Evolutionary conservation across 306 rosid genomes (phyloP).

Genomic region (Gastrolobium bilobum): DNA sequence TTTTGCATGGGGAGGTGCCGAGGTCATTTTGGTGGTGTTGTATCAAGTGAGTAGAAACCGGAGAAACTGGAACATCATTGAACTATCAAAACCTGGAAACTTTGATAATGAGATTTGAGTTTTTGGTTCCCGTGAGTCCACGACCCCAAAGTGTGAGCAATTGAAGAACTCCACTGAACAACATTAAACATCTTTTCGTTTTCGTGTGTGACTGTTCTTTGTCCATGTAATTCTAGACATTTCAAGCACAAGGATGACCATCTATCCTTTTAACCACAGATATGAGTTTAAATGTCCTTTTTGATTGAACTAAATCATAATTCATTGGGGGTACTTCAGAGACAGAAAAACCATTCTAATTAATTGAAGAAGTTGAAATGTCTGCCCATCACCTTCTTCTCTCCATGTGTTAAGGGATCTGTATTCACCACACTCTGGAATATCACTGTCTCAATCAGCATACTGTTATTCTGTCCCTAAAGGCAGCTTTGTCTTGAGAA

Average conservation of each 20-base stretch:
- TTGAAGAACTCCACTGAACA: slow-evolving; percentile 24
- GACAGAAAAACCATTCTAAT: slow-evolving; percentile 49
- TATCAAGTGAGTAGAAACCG: background rate
- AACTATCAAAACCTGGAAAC: background rate
- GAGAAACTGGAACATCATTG: slow-evolving; percentile 1
- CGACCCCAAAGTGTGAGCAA: background rate
- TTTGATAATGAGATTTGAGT: too few relatives aligned
- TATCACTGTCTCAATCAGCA: slow-evolving; percentile 62
- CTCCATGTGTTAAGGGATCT: slow-evolving; percentile 19
- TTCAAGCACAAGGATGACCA: slow-evolving; percentile 17
- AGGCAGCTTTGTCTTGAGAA: slow-evolving; percentile 22
- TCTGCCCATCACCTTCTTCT: slow-evolving; percentile 41
- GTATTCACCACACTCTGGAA: slow-evolving; percentile 32
- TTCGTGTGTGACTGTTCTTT: slow-evolving; percentile 3
- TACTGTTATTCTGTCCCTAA: slow-evolving; percentile 52
- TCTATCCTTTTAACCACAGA: slow-evolving; percentile 14
- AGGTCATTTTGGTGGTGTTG: background rate
- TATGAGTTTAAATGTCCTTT: slow-evolving; percentile 24
- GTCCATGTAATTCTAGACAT: slow-evolving; percentile 25
- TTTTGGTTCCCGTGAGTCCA: background rate
- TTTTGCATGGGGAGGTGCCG: background rate
- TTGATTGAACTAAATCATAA: slow-evolving; percentile 39
- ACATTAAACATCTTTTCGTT: background rate
- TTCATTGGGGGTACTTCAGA: slow-evolving; percentile 16
- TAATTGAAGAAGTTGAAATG: slow-evolving; percentile 51